phyloP scores from a whole-genome alignment of 2,329 filamentous ascomycete genomes.

The Verticillium longisporum region DNA sequence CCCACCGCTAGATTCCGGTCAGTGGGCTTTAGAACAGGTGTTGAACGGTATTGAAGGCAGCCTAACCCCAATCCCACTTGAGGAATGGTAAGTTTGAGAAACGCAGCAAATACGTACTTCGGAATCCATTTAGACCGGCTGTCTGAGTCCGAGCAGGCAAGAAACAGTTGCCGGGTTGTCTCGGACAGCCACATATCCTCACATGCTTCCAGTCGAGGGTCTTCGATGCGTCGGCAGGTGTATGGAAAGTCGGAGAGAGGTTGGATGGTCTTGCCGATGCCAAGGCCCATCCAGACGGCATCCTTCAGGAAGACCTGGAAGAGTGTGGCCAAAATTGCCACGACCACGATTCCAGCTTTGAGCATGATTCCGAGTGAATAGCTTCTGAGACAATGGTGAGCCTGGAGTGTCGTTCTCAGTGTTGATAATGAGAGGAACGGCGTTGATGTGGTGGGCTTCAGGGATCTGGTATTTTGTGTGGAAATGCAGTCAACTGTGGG shows the following conservation, averaged over 20 bases:
- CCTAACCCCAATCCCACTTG: too few relatives aligned
- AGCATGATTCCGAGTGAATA: slow-evolving; percentile 2
- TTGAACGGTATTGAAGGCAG: not conserved
- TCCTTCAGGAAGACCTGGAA: slow-evolving; percentile 14
- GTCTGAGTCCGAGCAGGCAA: slow-evolving; percentile 18
- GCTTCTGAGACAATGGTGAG: not conserved
- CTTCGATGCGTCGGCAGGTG: slow-evolving; percentile 18
- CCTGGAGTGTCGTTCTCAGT: not conserved
- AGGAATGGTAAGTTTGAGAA: too few relatives aligned
- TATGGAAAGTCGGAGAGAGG: slow-evolving; percentile 21
- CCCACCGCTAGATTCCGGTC: slow-evolving; percentile 1
- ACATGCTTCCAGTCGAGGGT: slow-evolving; percentile 18
- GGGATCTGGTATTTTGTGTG: not conserved
- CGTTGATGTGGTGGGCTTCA: not conserved
- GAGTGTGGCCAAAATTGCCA: slow-evolving; percentile 9
- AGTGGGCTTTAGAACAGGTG: not conserved
- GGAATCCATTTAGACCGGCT: slow-evolving; percentile 15
- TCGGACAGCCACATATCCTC: slow-evolving; percentile 26
- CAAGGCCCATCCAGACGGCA: slow-evolving; percentile 13
- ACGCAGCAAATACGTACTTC: slow-evolving; percentile 9
- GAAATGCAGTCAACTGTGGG: not conserved
- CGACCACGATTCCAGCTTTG: slow-evolving; percentile 6
- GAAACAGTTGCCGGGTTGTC: slow-evolving; percentile 19
- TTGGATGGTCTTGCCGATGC: slow-evolving; percentile 16
- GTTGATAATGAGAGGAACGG: not conserved